Evolutionary conservation across 768 basidiomycete species (phyloP).

Genomic region (Coprinopsis sp.): DNA sequence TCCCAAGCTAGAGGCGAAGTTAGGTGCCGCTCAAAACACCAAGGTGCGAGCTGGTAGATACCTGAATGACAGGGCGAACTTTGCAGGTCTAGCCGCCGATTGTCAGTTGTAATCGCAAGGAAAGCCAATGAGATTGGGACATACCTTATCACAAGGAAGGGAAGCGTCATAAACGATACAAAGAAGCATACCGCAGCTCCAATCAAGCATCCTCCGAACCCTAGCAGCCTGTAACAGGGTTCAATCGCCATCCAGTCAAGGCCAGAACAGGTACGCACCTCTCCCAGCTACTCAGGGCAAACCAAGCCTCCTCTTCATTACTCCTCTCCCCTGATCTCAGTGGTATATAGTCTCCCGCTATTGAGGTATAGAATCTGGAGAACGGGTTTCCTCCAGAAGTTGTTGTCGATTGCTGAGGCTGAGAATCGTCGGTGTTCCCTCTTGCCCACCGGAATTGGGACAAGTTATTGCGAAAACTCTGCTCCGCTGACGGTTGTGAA

Average conservation of each 20-base stretch:
- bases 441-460: conserved; percentile 87
- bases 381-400: conserved; percentile 58
- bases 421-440: conserved; percentile 67
- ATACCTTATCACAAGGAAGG: conserved; percentile 40
- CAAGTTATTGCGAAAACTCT: conserved; percentile 67
- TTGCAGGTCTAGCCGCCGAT: conserved; percentile 61
- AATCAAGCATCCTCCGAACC: conserved; percentile 83
- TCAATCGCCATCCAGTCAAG: neutral
- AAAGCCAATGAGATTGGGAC: conserved; percentile 15
- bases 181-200: conserved; percentile 94
- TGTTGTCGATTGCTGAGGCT: conserved; percentile 32
- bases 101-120: neutral
- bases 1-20: conserved; percentile 47
- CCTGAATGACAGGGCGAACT: conserved; percentile 91
- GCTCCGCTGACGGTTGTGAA: conserved; percentile 41
- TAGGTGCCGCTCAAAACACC: neutral
- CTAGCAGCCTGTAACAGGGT: conserved; percentile 58
- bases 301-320: conserved; percentile 96
- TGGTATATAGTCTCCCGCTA: conserved; percentile 87
- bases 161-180: conserved; percentile 82
- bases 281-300: conserved; percentile 91
- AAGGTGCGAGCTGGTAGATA: conserved; percentile 19
- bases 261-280: conserved; percentile 43
- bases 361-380: conserved; percentile 79
- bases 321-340: conserved; percentile 74